Percentiles rank a stretch among this genome's conserved stretches.
Conservation (phyloP, 179 eudicot species). For the Silene vulgaris region DNA sequence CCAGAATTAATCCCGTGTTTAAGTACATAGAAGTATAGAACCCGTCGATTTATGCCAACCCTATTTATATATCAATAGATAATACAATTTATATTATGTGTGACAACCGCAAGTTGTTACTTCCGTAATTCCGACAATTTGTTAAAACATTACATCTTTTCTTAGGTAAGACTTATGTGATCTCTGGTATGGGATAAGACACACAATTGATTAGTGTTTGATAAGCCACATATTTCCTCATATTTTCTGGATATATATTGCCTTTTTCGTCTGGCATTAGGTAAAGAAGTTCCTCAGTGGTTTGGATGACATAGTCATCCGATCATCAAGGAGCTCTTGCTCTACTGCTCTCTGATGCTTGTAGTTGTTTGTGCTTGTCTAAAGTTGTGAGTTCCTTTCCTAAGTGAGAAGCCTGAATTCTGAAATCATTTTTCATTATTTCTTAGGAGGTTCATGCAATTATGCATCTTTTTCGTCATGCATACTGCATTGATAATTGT, state of each 20-base stretch:
- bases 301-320: background rate
- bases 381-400: background rate
- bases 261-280: background rate
- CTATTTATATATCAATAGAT: too few relatives aligned
- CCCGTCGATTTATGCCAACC: too few relatives aligned
- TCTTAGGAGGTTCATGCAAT: conserved; percentile 1
- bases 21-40: too few relatives aligned
- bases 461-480: background rate
- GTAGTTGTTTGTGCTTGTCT: background rate
- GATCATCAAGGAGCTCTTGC: background rate
- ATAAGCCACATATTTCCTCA: background rate
- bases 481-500: background rate
- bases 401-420: background rate
- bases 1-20: too few relatives aligned
- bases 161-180: background rate
- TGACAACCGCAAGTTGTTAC: background rate
- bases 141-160: background rate
- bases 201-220: background rate
- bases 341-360: background rate
- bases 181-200: background rate
- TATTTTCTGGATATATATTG: background rate
- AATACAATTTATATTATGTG: background rate
- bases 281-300: background rate
- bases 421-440: background rate
- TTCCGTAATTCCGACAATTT: background rate